A percentile compares a stretch with the other conserved stretches of the same genome.
phyloP scores from a whole-genome alignment of 2,329 filamentous ascomycete genomes.

The Ilyonectria destructans region DNA sequence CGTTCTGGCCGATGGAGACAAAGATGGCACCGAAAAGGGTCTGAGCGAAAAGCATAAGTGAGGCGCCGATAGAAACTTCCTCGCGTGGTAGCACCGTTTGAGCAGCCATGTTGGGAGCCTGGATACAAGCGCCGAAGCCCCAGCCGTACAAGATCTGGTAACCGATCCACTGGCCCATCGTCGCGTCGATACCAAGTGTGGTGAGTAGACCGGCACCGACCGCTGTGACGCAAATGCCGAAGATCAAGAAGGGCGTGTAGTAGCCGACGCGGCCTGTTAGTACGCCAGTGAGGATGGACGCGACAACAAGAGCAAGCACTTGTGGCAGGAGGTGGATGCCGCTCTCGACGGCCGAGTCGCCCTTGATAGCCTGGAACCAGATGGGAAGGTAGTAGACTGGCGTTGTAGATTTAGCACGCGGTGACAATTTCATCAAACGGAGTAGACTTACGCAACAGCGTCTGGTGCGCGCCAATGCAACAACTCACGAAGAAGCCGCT shows the following conservation, averaged over 20 bases:
- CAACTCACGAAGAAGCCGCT: conserved; percentile 52
- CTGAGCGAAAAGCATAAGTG: conserved; percentile 64
- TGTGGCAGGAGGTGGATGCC: conserved; percentile 51
- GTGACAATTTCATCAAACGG: background rate
- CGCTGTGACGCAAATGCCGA: conserved; percentile 51
- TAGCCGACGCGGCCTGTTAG: conserved; percentile 56
- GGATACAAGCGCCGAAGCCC: conserved; percentile 61
- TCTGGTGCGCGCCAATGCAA: conserved; percentile 50
- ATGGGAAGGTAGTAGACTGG: conserved; percentile 63
- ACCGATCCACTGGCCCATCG: conserved; percentile 48
- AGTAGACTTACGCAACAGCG: conserved; percentile 28
- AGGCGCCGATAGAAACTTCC: conserved; percentile 64
- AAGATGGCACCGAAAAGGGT: conserved; percentile 65
- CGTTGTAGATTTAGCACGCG: background rate
- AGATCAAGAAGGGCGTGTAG: conserved; percentile 60
- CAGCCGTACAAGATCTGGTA: conserved; percentile 60
- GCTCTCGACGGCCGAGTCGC: conserved; percentile 48
- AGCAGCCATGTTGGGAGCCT: conserved; percentile 62
- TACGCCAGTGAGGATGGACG: conserved; percentile 48
- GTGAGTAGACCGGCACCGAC: conserved; percentile 61
- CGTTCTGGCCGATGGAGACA: conserved; percentile 66
- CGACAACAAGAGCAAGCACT: conserved; percentile 50
- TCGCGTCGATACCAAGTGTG: conserved; percentile 50
- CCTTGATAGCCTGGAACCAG: conserved; percentile 67
- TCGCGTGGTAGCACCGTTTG: conserved; percentile 61